Conservation (phyloP, 2,329 filamentous ascomycete genomes). For the Stromatinia cepivora region DNA sequence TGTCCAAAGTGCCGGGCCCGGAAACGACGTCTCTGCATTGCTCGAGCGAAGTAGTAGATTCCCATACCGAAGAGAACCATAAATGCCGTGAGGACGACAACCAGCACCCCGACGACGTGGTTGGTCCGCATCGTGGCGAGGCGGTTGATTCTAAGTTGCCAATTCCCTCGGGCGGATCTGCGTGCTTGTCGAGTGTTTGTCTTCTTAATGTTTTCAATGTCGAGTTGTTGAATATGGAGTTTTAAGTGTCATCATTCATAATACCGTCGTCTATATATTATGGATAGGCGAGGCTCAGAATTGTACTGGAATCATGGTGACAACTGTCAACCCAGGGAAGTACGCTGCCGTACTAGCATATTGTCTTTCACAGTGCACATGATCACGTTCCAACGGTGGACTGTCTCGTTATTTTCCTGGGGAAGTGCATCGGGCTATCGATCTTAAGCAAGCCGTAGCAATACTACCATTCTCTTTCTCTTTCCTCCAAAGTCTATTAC, state of each 20-base stretch:
- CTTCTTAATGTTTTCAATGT: not conserved
- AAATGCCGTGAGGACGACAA: not conserved
- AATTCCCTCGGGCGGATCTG: not conserved
- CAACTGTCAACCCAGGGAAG: not conserved
- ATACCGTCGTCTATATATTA: not conserved
- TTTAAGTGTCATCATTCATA: not conserved
- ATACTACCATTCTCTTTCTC: not conserved
- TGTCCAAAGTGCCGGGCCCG: not conserved
- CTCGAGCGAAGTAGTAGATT: not conserved
- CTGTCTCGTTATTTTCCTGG: not conserved
- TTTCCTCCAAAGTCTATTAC: not conserved
- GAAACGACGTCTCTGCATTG: not conserved
- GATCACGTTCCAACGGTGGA: not conserved
- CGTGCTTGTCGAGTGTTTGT: not conserved
- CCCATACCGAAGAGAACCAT: constrained; percentile 7
- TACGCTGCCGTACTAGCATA: not conserved
- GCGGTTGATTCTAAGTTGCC: not conserved
- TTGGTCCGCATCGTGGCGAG: not conserved
- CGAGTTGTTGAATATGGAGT: not conserved
- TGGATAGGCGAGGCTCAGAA: not conserved
- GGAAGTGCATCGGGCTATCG: not conserved
- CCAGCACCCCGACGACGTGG: not conserved
- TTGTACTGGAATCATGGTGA: not conserved
- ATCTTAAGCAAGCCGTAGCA: not conserved
- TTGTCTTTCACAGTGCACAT: not conserved